Evolutionary conservation across 306 rosid genomes (phyloP), one percentile per base, ranked within the genome.

Genomic region (Cucumis melo): DNA sequence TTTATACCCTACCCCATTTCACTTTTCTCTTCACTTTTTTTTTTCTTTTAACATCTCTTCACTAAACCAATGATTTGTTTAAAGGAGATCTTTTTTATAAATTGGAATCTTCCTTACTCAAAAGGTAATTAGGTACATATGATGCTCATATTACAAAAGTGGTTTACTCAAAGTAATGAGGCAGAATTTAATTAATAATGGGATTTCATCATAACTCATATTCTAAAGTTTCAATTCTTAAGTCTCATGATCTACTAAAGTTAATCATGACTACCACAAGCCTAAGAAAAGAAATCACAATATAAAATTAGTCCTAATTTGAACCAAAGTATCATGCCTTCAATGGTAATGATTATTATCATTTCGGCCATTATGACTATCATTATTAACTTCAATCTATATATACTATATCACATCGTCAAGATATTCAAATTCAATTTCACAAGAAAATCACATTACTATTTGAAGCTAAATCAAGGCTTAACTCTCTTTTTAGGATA

Each of bases 261-360:
- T 62, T 82, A 81, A 91, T 91, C 90, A 93, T 89, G 90, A 78
- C 90, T 57, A 10, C 90, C 98, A 87, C 89, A 87, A 74, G 79
- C 91, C 80, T 65, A 82, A 21, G 12, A 81, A 57, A 58, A 68
- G 66, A 80, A 79, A 79, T 61, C 79, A 32, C 42, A 77, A 51
- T 77, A 51, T 77, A 77, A 80, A 87, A 64, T 75, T 73, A 44
- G 79, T 67, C 17, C 65, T 41, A 13, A 23, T 38, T 81, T 84
- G 78, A 87, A 86, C 84, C 77, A 82, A 82, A 83, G 80, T 73
- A 86, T 87, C 89, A 83, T 79, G 91, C 85, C 83, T 59, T 82
- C 17, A 82, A 86, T 89, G 78, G 78, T 81, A 81, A 87, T 79
- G 75, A 86, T 86, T 83, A 90, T 78, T 77, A 91, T 89, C 72